Percentiles rank a stretch among this genome's conserved stretches.
These are phyloP conservation scores for Elsinoe perseae DNA, from an alignment of 2,329 filamentous ascomycete species.

Conservation along the genomic window DNA sequence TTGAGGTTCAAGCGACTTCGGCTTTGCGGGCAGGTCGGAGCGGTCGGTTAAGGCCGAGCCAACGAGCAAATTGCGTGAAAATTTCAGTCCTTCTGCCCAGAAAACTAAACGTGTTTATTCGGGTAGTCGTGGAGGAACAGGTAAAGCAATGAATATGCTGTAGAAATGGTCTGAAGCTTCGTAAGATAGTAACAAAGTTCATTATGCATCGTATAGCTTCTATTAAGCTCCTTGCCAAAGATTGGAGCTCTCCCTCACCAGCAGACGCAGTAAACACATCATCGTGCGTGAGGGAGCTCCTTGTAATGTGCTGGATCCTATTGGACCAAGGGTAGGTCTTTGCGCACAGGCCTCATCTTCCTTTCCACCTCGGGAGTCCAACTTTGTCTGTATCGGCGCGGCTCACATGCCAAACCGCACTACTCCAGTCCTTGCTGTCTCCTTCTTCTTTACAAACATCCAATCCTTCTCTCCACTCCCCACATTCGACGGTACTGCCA, in stretches of 20 bases:
- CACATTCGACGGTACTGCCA: constrained; percentile 14
- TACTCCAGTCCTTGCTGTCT: constrained; percentile 8
- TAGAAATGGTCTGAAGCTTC: background rate
- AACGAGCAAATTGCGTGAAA: constrained; percentile 10
- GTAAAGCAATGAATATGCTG: background rate
- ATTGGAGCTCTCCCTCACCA: background rate
- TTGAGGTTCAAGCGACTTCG: constrained; percentile 12
- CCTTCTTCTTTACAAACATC: constrained; percentile 18
- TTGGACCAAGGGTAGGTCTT: background rate
- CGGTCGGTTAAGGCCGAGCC: constrained; percentile 10
- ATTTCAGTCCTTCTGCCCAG: constrained; percentile 5
- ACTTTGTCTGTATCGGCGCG: constrained; percentile 12
- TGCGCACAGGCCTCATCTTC: constrained; percentile 4
- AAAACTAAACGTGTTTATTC: constrained; percentile 10
- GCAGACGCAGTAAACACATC: background rate
- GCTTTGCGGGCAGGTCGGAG: constrained; percentile 4
- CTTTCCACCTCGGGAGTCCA: constrained; percentile 12
- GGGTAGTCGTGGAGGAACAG: background rate
- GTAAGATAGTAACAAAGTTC: background rate
- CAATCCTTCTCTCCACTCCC: constrained; percentile 17
- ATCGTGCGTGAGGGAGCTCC: background rate
- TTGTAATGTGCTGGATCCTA: constrained; percentile 10
- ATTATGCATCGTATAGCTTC: background rate
- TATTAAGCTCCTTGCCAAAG: background rate
- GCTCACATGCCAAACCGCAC: constrained; percentile 10